Conservation (phyloP, 2,329 filamentous ascomycete genomes). For the Knufia petricola region DNA sequence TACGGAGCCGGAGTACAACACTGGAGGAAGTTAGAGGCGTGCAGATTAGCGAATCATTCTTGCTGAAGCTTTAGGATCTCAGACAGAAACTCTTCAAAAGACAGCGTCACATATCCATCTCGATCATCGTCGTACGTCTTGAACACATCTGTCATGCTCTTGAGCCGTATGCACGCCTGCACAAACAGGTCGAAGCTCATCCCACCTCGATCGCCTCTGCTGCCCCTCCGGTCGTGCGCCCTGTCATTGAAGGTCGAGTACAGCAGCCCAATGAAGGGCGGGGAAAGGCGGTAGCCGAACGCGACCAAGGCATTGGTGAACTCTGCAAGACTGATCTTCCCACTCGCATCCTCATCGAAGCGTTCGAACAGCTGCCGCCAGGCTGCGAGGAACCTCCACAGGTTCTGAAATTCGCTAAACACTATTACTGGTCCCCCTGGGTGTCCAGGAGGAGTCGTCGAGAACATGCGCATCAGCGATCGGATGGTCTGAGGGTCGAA, state of each 20-base stretch:
- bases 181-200: constrained; percentile 96
- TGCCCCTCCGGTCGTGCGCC: constrained; percentile 32
- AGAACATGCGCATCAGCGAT: constrained; percentile 99
- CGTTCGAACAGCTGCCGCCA: constrained; percentile 93
- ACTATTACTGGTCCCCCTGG: constrained; percentile 64
- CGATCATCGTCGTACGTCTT: constrained; percentile 98
- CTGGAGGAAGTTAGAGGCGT: no score
- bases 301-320: constrained; percentile 84
- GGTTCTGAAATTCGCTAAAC: constrained; percentile 89
- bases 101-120: constrained; percentile 80
- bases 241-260: constrained; percentile 74
- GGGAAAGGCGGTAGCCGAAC: constrained; percentile 85
- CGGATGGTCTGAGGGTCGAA: constrained; percentile 90
- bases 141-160: constrained; percentile 98
- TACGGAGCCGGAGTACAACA: no score
- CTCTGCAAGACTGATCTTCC: constrained; percentile 76
- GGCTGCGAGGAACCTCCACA: constrained; percentile 91
- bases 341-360: constrained; percentile 79
- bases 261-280: constrained; percentile 71
- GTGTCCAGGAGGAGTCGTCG: constrained; percentile 17
- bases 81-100: constrained; percentile 71
- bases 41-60: constrained; percentile 15
- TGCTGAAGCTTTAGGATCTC: constrained; percentile 21
- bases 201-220: constrained; percentile 42
- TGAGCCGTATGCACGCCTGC: constrained; percentile 90